These are phyloP conservation scores for Neurospora sp. DNA, from an alignment of 495 filamentous ascomycete genomes.

Conservation along the genomic window DNA sequence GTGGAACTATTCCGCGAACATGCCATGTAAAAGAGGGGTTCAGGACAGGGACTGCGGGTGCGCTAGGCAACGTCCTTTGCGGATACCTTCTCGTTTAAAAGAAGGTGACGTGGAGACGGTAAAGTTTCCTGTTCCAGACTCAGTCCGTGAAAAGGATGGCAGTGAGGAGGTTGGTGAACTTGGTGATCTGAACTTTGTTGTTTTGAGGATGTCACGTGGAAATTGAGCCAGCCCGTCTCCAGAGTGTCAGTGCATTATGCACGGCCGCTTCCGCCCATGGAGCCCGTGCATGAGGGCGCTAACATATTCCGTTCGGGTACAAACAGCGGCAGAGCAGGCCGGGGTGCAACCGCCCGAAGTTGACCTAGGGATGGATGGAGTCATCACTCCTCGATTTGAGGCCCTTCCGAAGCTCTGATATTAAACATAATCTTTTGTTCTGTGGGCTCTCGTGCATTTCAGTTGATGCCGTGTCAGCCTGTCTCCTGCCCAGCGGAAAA, in stretches of 20 bases:
- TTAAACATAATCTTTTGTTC: neutral
- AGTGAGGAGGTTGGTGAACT: neutral
- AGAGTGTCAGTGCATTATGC: neutral
- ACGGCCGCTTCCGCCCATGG: neutral
- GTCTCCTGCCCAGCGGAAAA: neutral
- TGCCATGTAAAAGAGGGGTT: neutral
- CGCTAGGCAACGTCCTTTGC: neutral
- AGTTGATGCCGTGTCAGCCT: neutral
- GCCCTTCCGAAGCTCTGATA: neutral
- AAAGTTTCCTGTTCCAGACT: neutral
- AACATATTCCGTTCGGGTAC: neutral
- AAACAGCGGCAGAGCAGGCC: no score
- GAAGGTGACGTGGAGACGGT: neutral
- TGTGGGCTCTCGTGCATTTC: neutral
- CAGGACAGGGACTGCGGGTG: neutral
- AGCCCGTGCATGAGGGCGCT: neutral
- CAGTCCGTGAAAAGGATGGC: neutral
- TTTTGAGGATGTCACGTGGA: neutral
- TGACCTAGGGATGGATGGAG: neutral
- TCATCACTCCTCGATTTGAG: neutral
- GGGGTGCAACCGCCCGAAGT: neutral
- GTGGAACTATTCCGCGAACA: neutral
- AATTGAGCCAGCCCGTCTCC: neutral
- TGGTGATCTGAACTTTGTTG: neutral
- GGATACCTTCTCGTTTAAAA: neutral